Percentiles rank a stretch among this genome's conserved stretches.
These are phyloP conservation scores for Salvia rosmarinus DNA, from an alignment of 257 asterid genomes.

Conservation along the genomic window DNA sequence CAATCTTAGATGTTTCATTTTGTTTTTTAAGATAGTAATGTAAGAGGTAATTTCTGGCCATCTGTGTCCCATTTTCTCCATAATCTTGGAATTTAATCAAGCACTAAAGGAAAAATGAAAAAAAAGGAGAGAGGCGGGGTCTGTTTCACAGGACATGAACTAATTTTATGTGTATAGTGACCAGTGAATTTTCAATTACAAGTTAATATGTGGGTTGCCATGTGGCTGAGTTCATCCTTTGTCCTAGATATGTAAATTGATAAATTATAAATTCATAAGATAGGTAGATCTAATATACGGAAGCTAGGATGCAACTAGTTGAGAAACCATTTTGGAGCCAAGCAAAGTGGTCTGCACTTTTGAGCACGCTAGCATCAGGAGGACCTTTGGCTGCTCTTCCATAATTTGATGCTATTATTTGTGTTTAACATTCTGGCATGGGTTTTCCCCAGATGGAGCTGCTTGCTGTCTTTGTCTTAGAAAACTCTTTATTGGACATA, in stretches of 20 bases:
- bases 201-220: no score
- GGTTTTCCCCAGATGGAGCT: no score
- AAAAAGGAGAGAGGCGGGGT: not conserved
- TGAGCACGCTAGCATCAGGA: not conserved
- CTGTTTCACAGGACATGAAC: not conserved
- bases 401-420: not conserved
- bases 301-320: not conserved
- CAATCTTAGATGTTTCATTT: slow-evolving; percentile 19
- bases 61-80: slow-evolving; percentile 15
- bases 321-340: not conserved
- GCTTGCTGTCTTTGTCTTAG: no score
- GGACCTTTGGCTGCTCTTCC: slow-evolving; percentile 1
- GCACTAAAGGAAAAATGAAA: not conserved
- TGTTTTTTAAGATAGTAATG: slow-evolving; percentile 15
- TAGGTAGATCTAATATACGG: not conserved
- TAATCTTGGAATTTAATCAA: not conserved
- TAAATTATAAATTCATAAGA: not conserved
- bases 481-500: no score
- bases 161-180: not conserved
- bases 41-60: slow-evolving; percentile 15
- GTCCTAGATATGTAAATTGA: not conserved
- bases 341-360: slow-evolving; percentile 1
- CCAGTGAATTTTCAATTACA: not conserved
- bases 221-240: not conserved
- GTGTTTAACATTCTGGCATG: no score